Percentiles rank a stretch among this genome's conserved stretches.
These are phyloP conservation scores for Xylaria scruposa DNA, from an alignment of 495 filamentous ascomycete genomes.

Conservation along the genomic window DNA sequence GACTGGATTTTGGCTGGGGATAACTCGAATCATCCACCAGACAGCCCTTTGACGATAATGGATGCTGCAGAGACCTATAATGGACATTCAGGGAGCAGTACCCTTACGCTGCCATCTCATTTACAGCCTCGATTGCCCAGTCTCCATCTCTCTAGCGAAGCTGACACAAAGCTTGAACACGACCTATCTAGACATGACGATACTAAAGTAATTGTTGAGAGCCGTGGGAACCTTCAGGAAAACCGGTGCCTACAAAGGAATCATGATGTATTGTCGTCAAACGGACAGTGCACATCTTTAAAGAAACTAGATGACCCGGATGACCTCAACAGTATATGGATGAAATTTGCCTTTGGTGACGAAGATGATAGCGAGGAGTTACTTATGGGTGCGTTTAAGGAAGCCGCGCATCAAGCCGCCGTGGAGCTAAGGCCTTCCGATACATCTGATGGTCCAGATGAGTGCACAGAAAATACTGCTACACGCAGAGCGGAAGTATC, in stretches of 20 bases:
- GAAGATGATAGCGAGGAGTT: conserved; percentile 43
- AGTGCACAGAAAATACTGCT: conserved; percentile 22
- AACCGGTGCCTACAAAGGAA: neutral
- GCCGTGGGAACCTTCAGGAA: neutral
- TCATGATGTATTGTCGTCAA: neutral
- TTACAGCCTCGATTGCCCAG: conserved; percentile 32
- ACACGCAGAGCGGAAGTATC: conserved; percentile 21
- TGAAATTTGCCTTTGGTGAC: conserved; percentile 46
- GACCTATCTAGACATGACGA: neutral
- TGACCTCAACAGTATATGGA: conserved; percentile 46
- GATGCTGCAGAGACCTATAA: neutral
- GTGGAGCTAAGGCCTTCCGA: conserved; percentile 38
- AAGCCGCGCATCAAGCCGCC: conserved; percentile 47
- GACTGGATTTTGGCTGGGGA: conserved; percentile 15
- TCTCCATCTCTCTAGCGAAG: conserved; percentile 34
- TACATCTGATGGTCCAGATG: conserved; percentile 12
- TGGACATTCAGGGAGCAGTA: conserved; percentile 20
- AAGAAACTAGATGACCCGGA: conserved; percentile 29
- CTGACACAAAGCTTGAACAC: neutral
- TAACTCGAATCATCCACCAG: neutral
- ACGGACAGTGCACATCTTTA: neutral
- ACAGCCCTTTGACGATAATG: conserved; percentile 4
- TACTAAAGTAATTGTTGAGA: neutral
- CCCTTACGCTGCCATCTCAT: conserved; percentile 33
- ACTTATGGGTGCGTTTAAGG: conserved; percentile 38